Conservation (phyloP, 108 stramenopile species). For the Aurantiochytrium sp. region DNA sequence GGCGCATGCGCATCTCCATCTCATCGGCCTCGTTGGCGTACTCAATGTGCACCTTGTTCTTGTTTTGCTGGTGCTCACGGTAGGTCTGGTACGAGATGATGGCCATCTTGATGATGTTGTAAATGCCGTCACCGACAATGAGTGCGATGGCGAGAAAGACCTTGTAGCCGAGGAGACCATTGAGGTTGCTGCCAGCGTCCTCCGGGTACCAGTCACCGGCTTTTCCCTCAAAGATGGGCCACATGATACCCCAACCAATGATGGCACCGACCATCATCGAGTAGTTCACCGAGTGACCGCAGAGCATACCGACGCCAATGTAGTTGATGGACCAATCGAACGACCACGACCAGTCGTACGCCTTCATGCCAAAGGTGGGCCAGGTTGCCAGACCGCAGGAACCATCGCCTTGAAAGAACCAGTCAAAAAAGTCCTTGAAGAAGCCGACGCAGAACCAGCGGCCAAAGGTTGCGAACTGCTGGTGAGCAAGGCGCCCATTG, state of each 20-base stretch:
- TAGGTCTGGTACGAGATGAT: not conserved
- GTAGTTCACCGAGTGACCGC: not conserved
- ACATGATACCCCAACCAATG: not conserved
- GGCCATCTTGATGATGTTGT: not conserved
- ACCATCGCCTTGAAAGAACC: not conserved
- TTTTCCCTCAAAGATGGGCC: not conserved
- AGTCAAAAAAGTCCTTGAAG: not conserved
- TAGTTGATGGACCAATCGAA: constrained; percentile 11
- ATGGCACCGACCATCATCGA: constrained; percentile 2
- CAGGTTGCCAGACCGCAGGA: not conserved
- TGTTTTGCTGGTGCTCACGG: not conserved
- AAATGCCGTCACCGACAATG: not conserved
- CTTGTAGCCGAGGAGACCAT: not conserved
- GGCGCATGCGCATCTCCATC: not conserved
- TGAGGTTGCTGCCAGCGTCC: not conserved
- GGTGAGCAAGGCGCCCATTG: not conserved
- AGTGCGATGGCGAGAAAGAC: not conserved
- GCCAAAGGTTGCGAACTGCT: not conserved
- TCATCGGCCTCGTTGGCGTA: not conserved
- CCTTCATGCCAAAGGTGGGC: constrained; percentile 8
- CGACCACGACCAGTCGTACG: not conserved
- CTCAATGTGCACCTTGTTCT: not conserved
- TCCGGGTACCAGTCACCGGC: not conserved
- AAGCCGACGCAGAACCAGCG: not conserved
- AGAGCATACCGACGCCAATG: constrained; percentile 7